Evolutionary conservation across 1,139 yeast species (phyloP), one percentile per base, ranked within the genome.

Genomic region (Zygoascus meyerae): DNA sequence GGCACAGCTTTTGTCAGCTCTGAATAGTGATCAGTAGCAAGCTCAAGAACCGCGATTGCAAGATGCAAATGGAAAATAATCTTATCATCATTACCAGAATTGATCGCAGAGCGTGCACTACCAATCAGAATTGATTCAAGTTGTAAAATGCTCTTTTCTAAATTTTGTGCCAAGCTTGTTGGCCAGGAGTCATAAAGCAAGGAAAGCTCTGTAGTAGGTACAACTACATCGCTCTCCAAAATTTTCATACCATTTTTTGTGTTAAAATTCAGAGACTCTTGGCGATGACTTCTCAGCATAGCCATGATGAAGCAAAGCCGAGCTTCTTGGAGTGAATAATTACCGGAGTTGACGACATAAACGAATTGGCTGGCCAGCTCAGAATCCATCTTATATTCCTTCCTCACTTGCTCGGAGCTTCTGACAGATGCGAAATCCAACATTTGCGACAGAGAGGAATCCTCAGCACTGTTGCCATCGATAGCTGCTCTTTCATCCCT

Each of bases 21-120:
- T 10, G 61, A 34, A 52, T 66, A 75, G 2, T 57, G 52, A 57
- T 86, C 86, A 0, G 80, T 71, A 28, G 83, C 60, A 0, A 82
- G 55, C 55, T 86, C 95, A 53, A 71, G 73, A 0, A 83, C 59
- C 0, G 77, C 67, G 15, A 68, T 56, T 12, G 65, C 53, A 4
- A 63, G 46, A 8, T 45, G 50, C 12, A 55, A 26, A 11, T 44
- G 29, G 18, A 16, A 17, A 7, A 31, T 10, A 12, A 28, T 36
- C 5, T 10, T 47, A 11, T 40, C 36, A 36, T 41, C 30, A 40
- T 51, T 42, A 10, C 32, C 41, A 4, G 47, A 43, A 5, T 43
- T 21, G 33, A 52, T 17, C 4, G 41, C 36, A 8, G 18, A 18
- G 32, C 51, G 52, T 31, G 44, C 41, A 3, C 34, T 40, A 10